Percentiles rank a stretch among this genome's conserved stretches.
Evolutionary conservation across 2,329 filamentous ascomycete genomes (phyloP).

Genomic region (Ophiostoma piceae): DNA sequence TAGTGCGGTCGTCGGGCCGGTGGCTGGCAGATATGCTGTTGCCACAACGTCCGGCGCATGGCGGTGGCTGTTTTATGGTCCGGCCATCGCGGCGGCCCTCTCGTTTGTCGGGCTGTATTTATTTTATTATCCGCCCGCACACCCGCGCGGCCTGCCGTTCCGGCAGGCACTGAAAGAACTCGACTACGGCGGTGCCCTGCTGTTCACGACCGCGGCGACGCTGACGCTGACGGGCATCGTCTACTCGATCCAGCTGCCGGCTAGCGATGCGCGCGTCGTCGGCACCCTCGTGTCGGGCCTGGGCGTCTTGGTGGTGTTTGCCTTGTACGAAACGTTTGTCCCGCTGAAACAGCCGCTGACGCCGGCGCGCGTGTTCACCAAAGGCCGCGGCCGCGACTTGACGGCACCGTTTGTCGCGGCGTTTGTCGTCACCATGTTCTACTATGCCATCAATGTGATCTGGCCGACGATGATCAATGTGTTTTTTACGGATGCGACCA

Average conservation of each 20-base stretch:
- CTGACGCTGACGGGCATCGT: constrained; percentile 40
- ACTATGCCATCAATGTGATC: constrained; percentile 44
- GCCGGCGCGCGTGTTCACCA: constrained; percentile 43
- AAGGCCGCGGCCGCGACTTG: constrained; percentile 42
- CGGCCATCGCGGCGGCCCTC: neutral
- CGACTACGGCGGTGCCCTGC: constrained; percentile 38
- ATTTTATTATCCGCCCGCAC: constrained; percentile 34
- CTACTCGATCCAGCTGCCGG: constrained; percentile 36
- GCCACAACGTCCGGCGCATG: no score
- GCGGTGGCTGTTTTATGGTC: neutral
- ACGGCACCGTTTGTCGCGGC: constrained; percentile 43
- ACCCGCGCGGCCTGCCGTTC: constrained; percentile 36
- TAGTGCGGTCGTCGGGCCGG: constrained; percentile 43
- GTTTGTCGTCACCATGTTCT: constrained; percentile 48
- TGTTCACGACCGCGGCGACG: constrained; percentile 36
- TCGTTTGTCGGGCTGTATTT: constrained; percentile 39
- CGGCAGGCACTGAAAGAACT: constrained; percentile 35
- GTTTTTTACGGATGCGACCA: constrained; percentile 38
- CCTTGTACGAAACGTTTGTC: constrained; percentile 38
- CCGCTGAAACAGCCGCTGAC: constrained; percentile 39
- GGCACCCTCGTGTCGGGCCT: constrained; percentile 37
- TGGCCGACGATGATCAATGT: constrained; percentile 45
- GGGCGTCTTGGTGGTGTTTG: constrained; percentile 35
- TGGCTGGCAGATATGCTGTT: no score
- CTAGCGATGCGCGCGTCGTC: constrained; percentile 37